phyloP scores from a whole-genome alignment of 768 basidiomycete genomes.

The Podaxis sp. region DNA sequence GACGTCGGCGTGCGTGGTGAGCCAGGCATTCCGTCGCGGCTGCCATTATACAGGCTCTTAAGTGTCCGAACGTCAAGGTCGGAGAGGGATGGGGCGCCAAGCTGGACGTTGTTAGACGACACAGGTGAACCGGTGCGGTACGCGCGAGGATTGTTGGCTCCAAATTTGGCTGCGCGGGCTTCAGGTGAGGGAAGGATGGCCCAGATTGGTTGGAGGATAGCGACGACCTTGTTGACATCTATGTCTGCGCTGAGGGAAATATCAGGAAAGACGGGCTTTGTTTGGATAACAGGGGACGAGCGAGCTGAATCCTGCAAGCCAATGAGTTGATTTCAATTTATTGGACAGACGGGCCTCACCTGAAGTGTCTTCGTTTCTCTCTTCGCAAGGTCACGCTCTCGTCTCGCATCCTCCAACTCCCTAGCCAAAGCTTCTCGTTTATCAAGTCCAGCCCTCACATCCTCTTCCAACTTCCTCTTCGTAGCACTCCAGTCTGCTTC shows the following conservation, averaged over 20 bases:
- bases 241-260: constrained; percentile 24
- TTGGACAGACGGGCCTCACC: constrained; percentile 22
- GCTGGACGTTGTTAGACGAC: background rate
- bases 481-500: constrained; percentile 49
- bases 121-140: constrained; percentile 49
- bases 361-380: constrained; percentile 39
- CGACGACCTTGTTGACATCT: constrained; percentile 56
- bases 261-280: constrained; percentile 28
- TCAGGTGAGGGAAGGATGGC: constrained; percentile 81
- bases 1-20: constrained; percentile 23
- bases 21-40: constrained; percentile 16
- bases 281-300: constrained; percentile 19
- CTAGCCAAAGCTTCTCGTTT: constrained; percentile 45
- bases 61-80: constrained; percentile 87
- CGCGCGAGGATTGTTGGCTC: constrained; percentile 35
- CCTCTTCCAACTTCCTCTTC: constrained; percentile 49
- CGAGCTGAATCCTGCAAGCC: constrained; percentile 12
- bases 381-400: constrained; percentile 50
- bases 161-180: constrained; percentile 67
- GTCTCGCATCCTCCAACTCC: constrained; percentile 55
- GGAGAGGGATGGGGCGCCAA: constrained; percentile 55
- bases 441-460: constrained; percentile 44
- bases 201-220: constrained; percentile 77
- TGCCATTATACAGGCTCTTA: constrained; percentile 69
- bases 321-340: background rate